Base-by-base conservation (phyloP, 73 alveolate species). In the Breviolum minutum region DNA sequence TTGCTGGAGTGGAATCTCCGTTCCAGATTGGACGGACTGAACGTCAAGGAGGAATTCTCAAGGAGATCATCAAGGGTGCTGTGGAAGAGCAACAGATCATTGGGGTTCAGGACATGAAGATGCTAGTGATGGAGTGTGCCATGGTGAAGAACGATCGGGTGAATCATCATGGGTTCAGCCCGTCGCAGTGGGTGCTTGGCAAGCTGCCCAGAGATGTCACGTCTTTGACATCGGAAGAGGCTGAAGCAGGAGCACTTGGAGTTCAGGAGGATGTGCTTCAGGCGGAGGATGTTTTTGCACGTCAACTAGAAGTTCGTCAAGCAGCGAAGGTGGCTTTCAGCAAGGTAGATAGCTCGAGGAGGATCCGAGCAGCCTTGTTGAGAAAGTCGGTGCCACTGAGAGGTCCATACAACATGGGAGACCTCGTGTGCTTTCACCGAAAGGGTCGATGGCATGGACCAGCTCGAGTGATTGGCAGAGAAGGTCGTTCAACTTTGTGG, bases 381-480 rank as follows among this genome's bases (percentile, higher is more conserved):
- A 61, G 94, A 5, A 85, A 85, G 77, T 22, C 63, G 0, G 62
- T 26, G 19, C 94, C 94, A 6, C 12, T 24, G 0, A 6, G 94
- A 0, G 77, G 79, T 2, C 19, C 17, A 0, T 29, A 8, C 94
- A 62, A 17, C 54, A 19, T n/a, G 30, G 94, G 77, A n/a, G 77
- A 85, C n/a, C 63, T 85, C 10, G 94, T 85, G 0, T 85, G 77
- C 63, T 85, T 85, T n/a, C 79, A 85, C 63, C 73, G 77, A 22
- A 6, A 73, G 8, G 66, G 91, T 8, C 5, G 22, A 13, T 82
- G 91, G 91, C 70, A 54, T 16, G 91, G 71, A 2, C 91, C 91
- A 8, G 91, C 48, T 8, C 0, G 91, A 8, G 17, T 32, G 20
- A 48, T 82, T 16, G 91, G 91, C 12, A 16, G 54, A 82, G 91